Conservation (phyloP, 2,329 filamentous ascomycete genomes). For the Pleomassaria siparia region DNA sequence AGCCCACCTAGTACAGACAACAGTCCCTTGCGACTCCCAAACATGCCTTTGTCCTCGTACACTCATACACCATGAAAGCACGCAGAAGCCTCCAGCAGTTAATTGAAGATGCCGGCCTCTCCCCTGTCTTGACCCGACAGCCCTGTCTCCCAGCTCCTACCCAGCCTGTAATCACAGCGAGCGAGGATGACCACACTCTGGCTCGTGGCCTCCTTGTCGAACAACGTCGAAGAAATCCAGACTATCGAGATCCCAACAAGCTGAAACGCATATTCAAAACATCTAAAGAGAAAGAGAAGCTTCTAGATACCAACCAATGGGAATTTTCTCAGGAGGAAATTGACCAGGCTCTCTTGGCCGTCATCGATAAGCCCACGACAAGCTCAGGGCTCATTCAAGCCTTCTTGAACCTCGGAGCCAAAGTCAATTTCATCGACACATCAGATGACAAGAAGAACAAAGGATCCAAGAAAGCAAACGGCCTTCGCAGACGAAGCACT, state of each 20-base stretch:
- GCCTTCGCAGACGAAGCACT: conserved; percentile 35
- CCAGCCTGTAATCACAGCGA: conserved; percentile 29
- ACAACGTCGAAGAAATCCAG: conserved; percentile 31
- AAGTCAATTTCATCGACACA: conserved; percentile 33
- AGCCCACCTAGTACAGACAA: background rate
- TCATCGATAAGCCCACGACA: conserved; percentile 32
- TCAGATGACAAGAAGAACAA: conserved; percentile 24
- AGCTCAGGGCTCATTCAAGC: conserved; percentile 37
- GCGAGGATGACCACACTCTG: conserved; percentile 34
- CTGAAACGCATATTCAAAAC: conserved; percentile 39
- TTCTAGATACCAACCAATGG: conserved; percentile 27
- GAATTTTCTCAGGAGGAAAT: conserved; percentile 39
- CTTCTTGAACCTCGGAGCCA: conserved; percentile 36
- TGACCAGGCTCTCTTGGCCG: conserved; percentile 36
- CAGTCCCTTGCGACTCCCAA: background rate
- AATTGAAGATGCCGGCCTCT: conserved; percentile 31
- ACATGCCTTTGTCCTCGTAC: conserved; percentile 3
- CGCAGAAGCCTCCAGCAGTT: conserved; percentile 33
- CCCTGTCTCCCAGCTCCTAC: conserved; percentile 36
- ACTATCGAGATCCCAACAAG: conserved; percentile 30
- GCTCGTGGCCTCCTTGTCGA: conserved; percentile 35
- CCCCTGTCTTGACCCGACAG: conserved; percentile 27
- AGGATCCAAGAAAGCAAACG: conserved; percentile 20
- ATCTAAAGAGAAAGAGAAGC: conserved; percentile 39
- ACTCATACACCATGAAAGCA: conserved; percentile 25